Evolutionary conservation across 2,329 filamentous ascomycete species (phyloP).

Genomic region (Periconia macrospinosa): DNA sequence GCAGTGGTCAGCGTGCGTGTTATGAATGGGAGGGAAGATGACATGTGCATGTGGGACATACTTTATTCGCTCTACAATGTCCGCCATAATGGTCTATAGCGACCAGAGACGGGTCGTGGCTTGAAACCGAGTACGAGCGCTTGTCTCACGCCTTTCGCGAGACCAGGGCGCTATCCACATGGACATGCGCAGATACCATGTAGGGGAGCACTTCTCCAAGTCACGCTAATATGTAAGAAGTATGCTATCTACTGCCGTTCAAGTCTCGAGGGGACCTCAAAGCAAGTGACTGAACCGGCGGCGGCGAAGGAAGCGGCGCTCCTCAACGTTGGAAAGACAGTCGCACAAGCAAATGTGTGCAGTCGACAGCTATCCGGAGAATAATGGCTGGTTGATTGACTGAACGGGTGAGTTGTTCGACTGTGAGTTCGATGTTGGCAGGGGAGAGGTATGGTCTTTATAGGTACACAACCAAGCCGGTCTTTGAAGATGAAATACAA

Average conservation of each 20-base stretch:
- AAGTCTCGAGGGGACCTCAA: background rate
- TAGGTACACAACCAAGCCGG: background rate
- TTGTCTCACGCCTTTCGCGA: conserved; percentile 8
- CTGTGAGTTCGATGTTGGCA: no score
- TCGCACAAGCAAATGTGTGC: background rate
- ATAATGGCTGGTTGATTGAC: background rate
- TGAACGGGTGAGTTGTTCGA: background rate
- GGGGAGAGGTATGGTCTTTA: no score
- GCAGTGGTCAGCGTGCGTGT: background rate
- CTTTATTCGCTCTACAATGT: conserved; percentile 39
- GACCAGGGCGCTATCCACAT: conserved; percentile 14
- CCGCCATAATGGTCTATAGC: conserved; percentile 28
- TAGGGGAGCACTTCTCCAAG: background rate
- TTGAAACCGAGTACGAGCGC: conserved; percentile 1
- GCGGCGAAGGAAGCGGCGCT: background rate
- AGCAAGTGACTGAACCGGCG: background rate
- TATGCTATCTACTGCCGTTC: conserved; percentile 4
- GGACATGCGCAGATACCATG: background rate
- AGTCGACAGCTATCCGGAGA: background rate
- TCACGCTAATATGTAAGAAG: background rate
- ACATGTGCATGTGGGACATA: conserved; percentile 17
- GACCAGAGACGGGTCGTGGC: conserved; percentile 2
- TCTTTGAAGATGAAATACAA: background rate
- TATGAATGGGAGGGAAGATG: background rate
- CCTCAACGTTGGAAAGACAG: background rate